Evolutionary conservation across 805 yeast genomes (phyloP), one percentile per base, ranked within the genome.

Genomic region (Barnettozyma wickerhamii): DNA sequence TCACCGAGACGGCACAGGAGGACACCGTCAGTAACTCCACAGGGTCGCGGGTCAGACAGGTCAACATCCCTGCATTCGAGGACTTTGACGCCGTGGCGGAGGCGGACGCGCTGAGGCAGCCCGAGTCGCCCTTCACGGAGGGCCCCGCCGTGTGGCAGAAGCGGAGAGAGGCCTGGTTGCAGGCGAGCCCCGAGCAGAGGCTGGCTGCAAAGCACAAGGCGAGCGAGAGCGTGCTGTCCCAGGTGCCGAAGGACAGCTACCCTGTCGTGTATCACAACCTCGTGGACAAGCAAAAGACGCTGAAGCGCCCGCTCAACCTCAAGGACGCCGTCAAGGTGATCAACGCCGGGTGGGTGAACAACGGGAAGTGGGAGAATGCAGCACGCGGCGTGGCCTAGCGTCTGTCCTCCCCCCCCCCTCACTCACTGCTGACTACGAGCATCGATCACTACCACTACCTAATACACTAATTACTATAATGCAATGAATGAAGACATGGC

Each of bases 311-410:
- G 13, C 68, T 91, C 63, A 87, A 85, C 59, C 71, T 91, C 52
- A 69, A 68, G 43, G 95, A 88, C 58, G 77, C 84, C 31, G 58
- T 88, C 38, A 73, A 74, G 48, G 75, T 90, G 19, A 73, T 90
- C 31, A 79, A 86, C 52, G 76, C 84, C 4, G 96, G 96, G 15
- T 90, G 98, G 98, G 71, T 74, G 13, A 81, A 79, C 45, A 78
- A 78, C 18, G 87, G 81, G 37, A 76, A 78, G 49, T 90, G 93
- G 91, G 82, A 75, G 43, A 63, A 68, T 26, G 74, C 74, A 6
- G 62, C 69, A 2, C 63, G 59, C 18, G 71, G 68, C 53, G 60
- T 42, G 46, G 56, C 47, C 29, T 52, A n/a, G n/a, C n/a, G n/a
- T n/a, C n/a, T n/a, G n/a, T n/a, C n/a, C n/a, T n/a, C n/a, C n/a